Percentiles rank a stretch among this genome's conserved stretches.
These are phyloP conservation scores for Berberis thunbergii DNA, from an alignment of 164 flowering plant species.

Conservation along the genomic window DNA sequence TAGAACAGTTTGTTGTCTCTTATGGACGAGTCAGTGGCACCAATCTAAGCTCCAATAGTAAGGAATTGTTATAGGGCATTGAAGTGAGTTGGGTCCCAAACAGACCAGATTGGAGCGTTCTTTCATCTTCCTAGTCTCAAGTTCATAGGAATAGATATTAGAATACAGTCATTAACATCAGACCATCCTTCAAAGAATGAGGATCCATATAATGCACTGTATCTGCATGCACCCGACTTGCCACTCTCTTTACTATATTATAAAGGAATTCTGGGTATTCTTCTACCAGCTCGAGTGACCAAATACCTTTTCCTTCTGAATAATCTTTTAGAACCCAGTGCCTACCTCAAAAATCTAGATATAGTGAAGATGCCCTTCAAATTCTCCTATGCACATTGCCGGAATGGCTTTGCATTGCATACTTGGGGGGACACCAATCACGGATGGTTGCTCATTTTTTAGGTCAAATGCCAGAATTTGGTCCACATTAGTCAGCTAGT, in stretches of 20 bases:
- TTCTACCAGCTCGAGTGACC: background rate
- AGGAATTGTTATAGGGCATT: background rate
- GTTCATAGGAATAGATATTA: background rate
- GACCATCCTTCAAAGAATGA: background rate
- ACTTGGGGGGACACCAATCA: background rate
- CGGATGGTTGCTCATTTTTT: background rate
- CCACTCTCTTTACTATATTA: background rate
- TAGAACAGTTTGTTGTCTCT: background rate
- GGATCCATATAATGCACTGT: background rate
- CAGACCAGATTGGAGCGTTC: background rate
- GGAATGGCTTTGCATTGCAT: background rate
- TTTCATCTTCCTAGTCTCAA: background rate
- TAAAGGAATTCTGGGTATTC: background rate
- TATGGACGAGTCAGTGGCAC: background rate
- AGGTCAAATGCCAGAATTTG: background rate
- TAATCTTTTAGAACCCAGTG: background rate
- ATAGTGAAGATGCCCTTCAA: background rate
- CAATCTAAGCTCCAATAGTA: background rate
- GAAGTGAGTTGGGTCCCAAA: background rate
- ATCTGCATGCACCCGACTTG: background rate
- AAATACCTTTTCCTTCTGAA: background rate
- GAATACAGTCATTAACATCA: background rate
- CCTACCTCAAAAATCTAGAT: background rate
- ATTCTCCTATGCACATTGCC: background rate
- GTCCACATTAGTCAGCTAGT: background rate